A percentile compares a stretch with the other conserved stretches of the same genome.
Evolutionary conservation across 2,329 filamentous ascomycete genomes (phyloP).

Genomic region (Penicillium sp.): DNA sequence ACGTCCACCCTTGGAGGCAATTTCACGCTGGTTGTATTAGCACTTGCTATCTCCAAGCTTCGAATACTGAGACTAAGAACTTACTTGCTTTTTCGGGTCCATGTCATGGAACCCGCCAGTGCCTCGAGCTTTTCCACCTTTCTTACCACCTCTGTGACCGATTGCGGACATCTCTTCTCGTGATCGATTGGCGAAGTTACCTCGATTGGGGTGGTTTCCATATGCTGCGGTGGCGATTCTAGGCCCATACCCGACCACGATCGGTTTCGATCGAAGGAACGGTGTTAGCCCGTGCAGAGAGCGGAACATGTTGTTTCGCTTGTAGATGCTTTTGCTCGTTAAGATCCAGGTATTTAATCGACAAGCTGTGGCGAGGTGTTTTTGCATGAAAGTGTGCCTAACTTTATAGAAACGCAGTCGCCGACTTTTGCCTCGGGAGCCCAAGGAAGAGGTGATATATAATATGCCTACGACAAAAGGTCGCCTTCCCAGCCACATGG

Average conservation of each 20-base stretch:
- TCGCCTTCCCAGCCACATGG: background rate
- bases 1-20: slow-evolving; percentile 26
- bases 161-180: slow-evolving; percentile 24
- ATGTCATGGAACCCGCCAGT: slow-evolving; percentile 27
- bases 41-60: background rate
- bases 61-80: background rate
- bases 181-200: slow-evolving; percentile 35
- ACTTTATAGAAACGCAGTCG: background rate
- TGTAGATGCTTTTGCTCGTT: background rate
- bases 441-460: background rate
- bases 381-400: background rate
- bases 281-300: slow-evolving; percentile 4
- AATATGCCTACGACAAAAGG: background rate
- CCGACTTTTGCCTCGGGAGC: background rate
- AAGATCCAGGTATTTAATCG: background rate
- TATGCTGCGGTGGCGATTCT: slow-evolving; percentile 16
- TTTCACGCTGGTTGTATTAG: slow-evolving; percentile 18
- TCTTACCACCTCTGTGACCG: slow-evolving; percentile 24
- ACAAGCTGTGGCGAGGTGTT: background rate
- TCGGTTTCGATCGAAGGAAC: slow-evolving; percentile 1
- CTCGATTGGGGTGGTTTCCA: slow-evolving; percentile 27
- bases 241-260: slow-evolving; percentile 6
- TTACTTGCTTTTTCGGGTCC: slow-evolving; percentile 30
- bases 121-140: slow-evolving; percentile 25
- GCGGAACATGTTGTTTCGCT: slow-evolving; percentile 3